Conservation (phyloP, 331 rosid species). For the Quercus tomentella region DNA sequence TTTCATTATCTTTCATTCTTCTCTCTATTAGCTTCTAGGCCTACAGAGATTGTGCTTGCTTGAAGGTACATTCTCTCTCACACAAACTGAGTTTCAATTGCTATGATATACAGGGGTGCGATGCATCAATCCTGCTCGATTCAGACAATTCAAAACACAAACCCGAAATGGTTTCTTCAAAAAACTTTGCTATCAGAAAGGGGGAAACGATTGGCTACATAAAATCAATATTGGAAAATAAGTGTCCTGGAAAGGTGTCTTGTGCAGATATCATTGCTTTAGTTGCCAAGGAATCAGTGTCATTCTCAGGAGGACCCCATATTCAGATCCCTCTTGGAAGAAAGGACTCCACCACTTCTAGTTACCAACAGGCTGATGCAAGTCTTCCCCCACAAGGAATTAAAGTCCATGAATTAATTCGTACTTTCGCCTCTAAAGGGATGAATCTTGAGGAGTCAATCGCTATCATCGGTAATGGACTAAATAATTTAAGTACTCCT, state of each 20-base stretch:
- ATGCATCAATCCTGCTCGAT: slow-evolving; percentile 42
- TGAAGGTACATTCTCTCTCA: not conserved
- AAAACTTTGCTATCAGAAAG: slow-evolving; percentile 35
- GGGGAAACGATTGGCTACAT: slow-evolving; percentile 26
- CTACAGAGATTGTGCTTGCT: not conserved
- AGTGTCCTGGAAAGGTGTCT: slow-evolving; percentile 40
- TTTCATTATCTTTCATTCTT: not conserved
- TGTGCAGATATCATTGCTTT: slow-evolving; percentile 37
- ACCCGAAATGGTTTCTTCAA: slow-evolving; percentile 29
- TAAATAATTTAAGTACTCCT: not conserved
- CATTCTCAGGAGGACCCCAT: slow-evolving; percentile 32
- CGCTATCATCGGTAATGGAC: slow-evolving; percentile 30
- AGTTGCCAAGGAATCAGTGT: slow-evolving; percentile 34
- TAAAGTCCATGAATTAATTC: slow-evolving; percentile 22
- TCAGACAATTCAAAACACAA: not conserved
- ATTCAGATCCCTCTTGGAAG: slow-evolving; percentile 40
- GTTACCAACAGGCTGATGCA: slow-evolving; percentile 29
- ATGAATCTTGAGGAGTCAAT: slow-evolving; percentile 39
- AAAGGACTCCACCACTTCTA: slow-evolving; percentile 30
- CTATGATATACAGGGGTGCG: slow-evolving; percentile 30
- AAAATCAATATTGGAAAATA: slow-evolving; percentile 28
- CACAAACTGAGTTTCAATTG: too few species aligned
- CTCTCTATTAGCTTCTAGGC: not conserved
- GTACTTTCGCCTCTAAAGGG: slow-evolving; percentile 21
- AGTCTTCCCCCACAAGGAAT: slow-evolving; percentile 35